phyloP scores from a whole-genome alignment of 2,329 filamentous ascomycete genomes.

The Aspergillus sp. region DNA sequence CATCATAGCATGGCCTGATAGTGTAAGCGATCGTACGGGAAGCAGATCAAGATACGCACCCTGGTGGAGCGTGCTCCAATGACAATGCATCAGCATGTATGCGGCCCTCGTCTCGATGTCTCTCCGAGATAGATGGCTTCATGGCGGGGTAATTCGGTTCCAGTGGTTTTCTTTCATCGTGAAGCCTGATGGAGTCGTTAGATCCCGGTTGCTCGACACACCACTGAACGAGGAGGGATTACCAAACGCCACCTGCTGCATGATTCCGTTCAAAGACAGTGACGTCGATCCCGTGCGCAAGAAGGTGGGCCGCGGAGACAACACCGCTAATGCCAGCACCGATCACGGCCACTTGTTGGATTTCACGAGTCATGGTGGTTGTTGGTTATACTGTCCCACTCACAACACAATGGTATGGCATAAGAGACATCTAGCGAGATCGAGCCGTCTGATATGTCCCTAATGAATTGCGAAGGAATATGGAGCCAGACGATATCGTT shows the following conservation, averaged over 20 bases:
- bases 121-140: conserved; percentile 20
- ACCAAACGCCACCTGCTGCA: conserved; percentile 60
- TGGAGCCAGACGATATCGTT: conserved; percentile 9
- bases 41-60: conserved; percentile 32
- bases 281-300: conserved; percentile 50
- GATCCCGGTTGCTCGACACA: not conserved
- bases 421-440: not conserved
- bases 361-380: conserved; percentile 24
- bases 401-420: not conserved
- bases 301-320: conserved; percentile 51
- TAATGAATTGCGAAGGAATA: not conserved
- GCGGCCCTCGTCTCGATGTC: not conserved
- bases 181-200: conserved; percentile 43
- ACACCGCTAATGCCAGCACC: conserved; percentile 57
- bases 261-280: conserved; percentile 57
- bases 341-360: conserved; percentile 48
- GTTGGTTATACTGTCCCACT: not conserved
- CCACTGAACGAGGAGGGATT: conserved; percentile 18
- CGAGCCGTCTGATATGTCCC: not conserved
- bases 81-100: conserved; percentile 18
- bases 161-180: conserved; percentile 51
- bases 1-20: conserved; percentile 54
- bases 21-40: conserved; percentile 6
- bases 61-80: conserved; percentile 54
- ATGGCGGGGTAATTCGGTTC: conserved; percentile 48